Percentiles rank a stretch among this genome's conserved stretches.
These are phyloP conservation scores for Trypanosoma congolense DNA, from an alignment of 208 protist genomes.

Conservation along the genomic window DNA sequence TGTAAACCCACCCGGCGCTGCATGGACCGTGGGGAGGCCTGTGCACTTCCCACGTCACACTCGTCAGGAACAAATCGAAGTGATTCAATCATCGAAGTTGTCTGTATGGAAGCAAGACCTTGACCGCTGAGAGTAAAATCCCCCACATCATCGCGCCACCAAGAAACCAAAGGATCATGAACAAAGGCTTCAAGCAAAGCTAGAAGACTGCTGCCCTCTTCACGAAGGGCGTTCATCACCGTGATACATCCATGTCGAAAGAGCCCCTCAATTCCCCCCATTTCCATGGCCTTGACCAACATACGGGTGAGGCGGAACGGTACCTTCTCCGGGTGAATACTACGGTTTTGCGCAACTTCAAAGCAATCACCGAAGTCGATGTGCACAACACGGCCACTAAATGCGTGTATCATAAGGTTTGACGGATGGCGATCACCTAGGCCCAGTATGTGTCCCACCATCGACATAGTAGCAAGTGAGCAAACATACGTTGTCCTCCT, in stretches of 20 bases:
- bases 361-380: slow-evolving; percentile 99
- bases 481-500: slow-evolving; percentile 98
- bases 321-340: slow-evolving; percentile 98
- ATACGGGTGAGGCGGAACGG: slow-evolving; percentile 99
- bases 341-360: slow-evolving; percentile 97
- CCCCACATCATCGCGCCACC: slow-evolving; percentile 88
- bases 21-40: slow-evolving; percentile 14
- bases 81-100: slow-evolving; percentile 9
- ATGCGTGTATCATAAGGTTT: slow-evolving; percentile 99
- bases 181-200: slow-evolving; percentile 99
- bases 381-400: slow-evolving; percentile 98
- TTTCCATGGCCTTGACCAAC: slow-evolving; percentile 99
- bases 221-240: slow-evolving; percentile 97
- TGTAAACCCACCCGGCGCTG: slow-evolving; percentile 6
- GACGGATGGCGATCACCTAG: slow-evolving; percentile 99
- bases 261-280: slow-evolving; percentile 98
- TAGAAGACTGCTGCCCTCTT: slow-evolving; percentile 98
- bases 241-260: slow-evolving; percentile 97
- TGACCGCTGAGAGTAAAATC: slow-evolving; percentile 20
- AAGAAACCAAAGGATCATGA: slow-evolving; percentile 99
- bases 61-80: slow-evolving; percentile 4
- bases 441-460: slow-evolving; percentile 98
- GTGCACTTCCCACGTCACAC: slow-evolving; percentile 21
- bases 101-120: not conserved
- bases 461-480: slow-evolving; percentile 99